Conservation (phyloP, 176 grass and related monocot species). For the Saccharum spontaneum region DNA sequence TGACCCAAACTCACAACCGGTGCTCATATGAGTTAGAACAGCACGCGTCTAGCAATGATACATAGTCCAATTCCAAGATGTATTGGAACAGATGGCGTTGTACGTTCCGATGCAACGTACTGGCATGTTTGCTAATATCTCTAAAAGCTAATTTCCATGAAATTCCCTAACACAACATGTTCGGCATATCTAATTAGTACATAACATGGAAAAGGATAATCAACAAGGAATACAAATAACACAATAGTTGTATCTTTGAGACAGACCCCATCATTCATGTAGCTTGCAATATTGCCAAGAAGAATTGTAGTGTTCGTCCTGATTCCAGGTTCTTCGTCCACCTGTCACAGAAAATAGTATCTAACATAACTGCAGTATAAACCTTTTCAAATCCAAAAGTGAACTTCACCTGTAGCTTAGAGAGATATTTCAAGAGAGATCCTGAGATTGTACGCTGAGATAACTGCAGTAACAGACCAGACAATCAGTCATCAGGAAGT, state of each 20-base stretch:
- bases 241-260: constrained; percentile 27
- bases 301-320: constrained; percentile 98
- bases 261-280: constrained; percentile 98
- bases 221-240: constrained; percentile 31
- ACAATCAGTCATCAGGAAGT: constrained; percentile 26
- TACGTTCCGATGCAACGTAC: background rate
- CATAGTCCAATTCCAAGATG: background rate
- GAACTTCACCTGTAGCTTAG: constrained; percentile 84
- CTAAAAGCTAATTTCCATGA: background rate
- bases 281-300: constrained; percentile 92
- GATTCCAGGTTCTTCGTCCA: constrained; percentile 97
- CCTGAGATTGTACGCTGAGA: constrained; percentile 96
- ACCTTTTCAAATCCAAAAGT: constrained; percentile 18
- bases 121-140: background rate
- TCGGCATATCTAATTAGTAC: constrained; percentile 8
- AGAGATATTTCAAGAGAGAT: constrained; percentile 98
- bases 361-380: constrained; percentile 10
- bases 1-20: background rate
- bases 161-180: background rate
- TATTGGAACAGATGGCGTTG: background rate
- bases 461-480: constrained; percentile 63
- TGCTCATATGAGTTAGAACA: background rate
- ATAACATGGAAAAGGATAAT: constrained; percentile 10
- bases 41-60: background rate
- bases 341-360: constrained; percentile 53